phyloP scores from a whole-genome alignment of 2,329 filamentous ascomycete genomes.

The Fusarium sulawesiense region DNA sequence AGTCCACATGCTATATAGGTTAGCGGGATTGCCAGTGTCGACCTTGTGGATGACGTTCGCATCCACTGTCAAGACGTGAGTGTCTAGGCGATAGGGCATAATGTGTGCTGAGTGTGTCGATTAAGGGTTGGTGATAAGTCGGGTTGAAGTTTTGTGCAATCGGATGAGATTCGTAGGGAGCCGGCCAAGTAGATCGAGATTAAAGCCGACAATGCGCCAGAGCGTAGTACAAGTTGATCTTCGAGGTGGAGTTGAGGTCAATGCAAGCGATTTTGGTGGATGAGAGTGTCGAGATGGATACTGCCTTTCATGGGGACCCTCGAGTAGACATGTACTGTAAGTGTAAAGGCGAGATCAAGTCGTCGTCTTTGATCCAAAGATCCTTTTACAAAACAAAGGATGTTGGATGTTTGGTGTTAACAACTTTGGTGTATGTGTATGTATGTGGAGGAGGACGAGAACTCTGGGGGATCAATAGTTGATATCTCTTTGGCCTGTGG shows the following conservation, averaged over 20 bases:
- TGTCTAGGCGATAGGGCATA: slow-evolving; percentile 88
- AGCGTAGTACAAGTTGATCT: slow-evolving; percentile 16
- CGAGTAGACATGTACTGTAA: slow-evolving; percentile 39
- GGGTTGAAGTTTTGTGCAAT: slow-evolving; percentile 24
- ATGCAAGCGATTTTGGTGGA: slow-evolving; percentile 35
- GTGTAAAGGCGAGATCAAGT: slow-evolving; percentile 24
- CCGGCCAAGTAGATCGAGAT: slow-evolving; percentile 37
- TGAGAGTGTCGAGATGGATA: slow-evolving; percentile 36
- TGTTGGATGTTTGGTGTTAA: slow-evolving; percentile 24
- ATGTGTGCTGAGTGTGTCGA: slow-evolving; percentile 53
- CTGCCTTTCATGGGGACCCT: slow-evolving; percentile 42
- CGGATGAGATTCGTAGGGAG: slow-evolving; percentile 22
- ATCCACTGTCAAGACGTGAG: slow-evolving; percentile 91
- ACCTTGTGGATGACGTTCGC: slow-evolving; percentile 93
- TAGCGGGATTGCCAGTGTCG: slow-evolving; percentile 91
- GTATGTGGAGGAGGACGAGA: slow-evolving; percentile 39
- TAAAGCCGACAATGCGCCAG: slow-evolving; percentile 38
- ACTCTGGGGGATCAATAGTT: too few relatives aligned
- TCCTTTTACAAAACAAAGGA: slow-evolving; percentile 21
- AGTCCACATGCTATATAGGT: slow-evolving; percentile 96
- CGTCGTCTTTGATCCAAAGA: slow-evolving; percentile 20
- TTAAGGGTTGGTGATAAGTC: slow-evolving; percentile 18
- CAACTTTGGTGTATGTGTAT: slow-evolving; percentile 36
- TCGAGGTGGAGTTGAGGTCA: slow-evolving; percentile 24
- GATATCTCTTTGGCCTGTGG: slow-evolving; percentile 40